Evolutionary conservation across 2,329 filamentous ascomycete species (phyloP).

Genomic region (Hymenoscyphus repandus): DNA sequence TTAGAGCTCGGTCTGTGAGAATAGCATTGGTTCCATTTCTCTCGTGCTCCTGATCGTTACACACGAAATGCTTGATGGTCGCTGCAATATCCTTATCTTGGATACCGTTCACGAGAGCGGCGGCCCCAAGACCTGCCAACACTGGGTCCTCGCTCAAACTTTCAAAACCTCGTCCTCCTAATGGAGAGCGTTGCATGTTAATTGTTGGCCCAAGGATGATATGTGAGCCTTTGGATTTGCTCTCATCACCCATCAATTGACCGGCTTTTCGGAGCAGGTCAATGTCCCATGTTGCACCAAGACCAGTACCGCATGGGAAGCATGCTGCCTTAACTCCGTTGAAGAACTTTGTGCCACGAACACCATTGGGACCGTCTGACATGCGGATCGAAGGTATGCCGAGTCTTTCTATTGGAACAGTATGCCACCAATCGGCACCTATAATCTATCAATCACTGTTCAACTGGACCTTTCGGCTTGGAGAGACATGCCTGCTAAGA

Average conservation of each 20-base stretch:
- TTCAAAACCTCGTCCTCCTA: slow-evolving; percentile 45
- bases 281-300: slow-evolving; percentile 63
- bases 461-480: too few relatives aligned
- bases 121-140: slow-evolving; percentile 40
- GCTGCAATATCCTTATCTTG: slow-evolving; percentile 39
- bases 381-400: slow-evolving; percentile 31
- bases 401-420: slow-evolving; percentile 12
- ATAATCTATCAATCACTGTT: background rate
- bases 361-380: slow-evolving; percentile 33
- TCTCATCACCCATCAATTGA: slow-evolving; percentile 60
- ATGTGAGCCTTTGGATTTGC: slow-evolving; percentile 63
- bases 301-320: slow-evolving; percentile 39
- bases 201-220: slow-evolving; percentile 63
- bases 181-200: slow-evolving; percentile 42
- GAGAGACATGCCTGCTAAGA: slow-evolving; percentile 40
- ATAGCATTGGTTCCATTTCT: slow-evolving; percentile 34
- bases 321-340: slow-evolving; percentile 40
- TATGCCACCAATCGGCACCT: slow-evolving; percentile 33
- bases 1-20: slow-evolving; percentile 35
- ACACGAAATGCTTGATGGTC: slow-evolving; percentile 43
- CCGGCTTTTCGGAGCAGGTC: slow-evolving; percentile 58
- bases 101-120: slow-evolving; percentile 39
- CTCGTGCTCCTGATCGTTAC: slow-evolving; percentile 39
- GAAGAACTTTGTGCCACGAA: slow-evolving; percentile 31
- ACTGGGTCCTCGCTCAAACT: slow-evolving; percentile 44